phyloP scores from a whole-genome alignment of 2,329 filamentous ascomycete species.

The Alternaria sp. region DNA sequence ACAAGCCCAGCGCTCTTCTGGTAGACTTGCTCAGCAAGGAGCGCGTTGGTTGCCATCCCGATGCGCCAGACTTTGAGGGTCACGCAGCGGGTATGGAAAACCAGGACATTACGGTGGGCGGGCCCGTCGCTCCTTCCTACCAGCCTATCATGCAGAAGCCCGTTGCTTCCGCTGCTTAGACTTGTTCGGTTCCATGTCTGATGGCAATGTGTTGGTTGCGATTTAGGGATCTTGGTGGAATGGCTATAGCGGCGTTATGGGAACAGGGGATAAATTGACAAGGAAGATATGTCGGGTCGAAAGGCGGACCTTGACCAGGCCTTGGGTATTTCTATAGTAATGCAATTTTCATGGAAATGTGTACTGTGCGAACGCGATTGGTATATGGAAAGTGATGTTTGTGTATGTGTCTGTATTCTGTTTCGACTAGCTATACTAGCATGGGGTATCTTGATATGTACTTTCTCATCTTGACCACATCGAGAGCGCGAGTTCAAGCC shows the following conservation, averaged over 20 bases:
- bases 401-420: not conserved
- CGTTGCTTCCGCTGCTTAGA: conserved; percentile 40
- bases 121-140: conserved; percentile 37
- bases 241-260: not conserved
- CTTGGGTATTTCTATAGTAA: not conserved
- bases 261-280: not conserved
- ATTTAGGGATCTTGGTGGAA: not conserved
- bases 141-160: conserved; percentile 41
- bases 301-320: not conserved
- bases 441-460: not conserved
- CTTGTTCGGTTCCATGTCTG: not conserved
- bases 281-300: not conserved
- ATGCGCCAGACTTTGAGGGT: conserved; percentile 42
- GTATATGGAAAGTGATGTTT: not conserved
- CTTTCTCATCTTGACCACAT: not conserved
- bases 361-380: not conserved
- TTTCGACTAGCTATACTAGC: not conserved
- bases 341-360: not conserved
- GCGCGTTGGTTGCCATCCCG: conserved; percentile 78
- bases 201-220: not conserved
- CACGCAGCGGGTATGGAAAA: conserved; percentile 37
- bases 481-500: conserved; percentile 15
- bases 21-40: conserved; percentile 93
- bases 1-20: conserved; percentile 83
- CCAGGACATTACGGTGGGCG: conserved; percentile 37